phyloP scores from a whole-genome alignment of 257 asterid genomes.

The Sherardia arvensis region DNA sequence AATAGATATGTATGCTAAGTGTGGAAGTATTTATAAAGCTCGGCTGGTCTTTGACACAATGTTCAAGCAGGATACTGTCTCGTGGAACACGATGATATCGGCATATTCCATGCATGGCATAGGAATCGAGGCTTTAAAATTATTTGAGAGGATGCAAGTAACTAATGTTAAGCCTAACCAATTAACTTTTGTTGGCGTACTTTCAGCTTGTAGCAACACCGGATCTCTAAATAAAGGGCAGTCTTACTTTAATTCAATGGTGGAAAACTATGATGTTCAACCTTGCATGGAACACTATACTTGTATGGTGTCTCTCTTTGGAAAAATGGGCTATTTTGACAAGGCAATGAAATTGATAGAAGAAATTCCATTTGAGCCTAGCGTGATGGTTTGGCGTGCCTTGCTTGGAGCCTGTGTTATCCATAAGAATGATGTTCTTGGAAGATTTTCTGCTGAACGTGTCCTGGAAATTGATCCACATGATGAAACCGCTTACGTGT shows the following conservation, averaged over 20 bases:
- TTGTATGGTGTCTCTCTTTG: conserved; percentile 84
- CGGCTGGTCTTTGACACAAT: conserved; percentile 52
- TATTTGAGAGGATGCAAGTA: conserved; percentile 52
- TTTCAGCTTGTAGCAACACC: conserved; percentile 89
- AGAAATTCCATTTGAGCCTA: conserved; percentile 65
- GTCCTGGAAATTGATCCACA: conserved; percentile 77
- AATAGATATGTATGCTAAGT: conserved; percentile 85
- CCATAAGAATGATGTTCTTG: conserved; percentile 66
- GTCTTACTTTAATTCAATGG: conserved; percentile 52
- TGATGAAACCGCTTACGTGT: conserved; percentile 72
- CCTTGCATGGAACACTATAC: conserved; percentile 88
- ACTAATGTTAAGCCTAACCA: conserved; percentile 49
- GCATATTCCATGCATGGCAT: conserved; percentile 92
- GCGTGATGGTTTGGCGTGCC: conserved; percentile 96
- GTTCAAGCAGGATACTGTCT: conserved; percentile 43
- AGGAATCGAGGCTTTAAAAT: conserved; percentile 59
- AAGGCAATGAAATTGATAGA: conserved; percentile 59
- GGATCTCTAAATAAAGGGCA: conserved; percentile 69
- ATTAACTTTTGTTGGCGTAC: conserved; percentile 78
- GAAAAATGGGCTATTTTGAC: conserved; percentile 74
- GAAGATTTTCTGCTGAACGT: conserved; percentile 59
- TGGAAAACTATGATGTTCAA: conserved; percentile 47
- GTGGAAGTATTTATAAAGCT: conserved; percentile 72
- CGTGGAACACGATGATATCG: conserved; percentile 86
- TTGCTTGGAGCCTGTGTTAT: conserved; percentile 86